These are phyloP conservation scores for Hyaloperonospora arabidopsidis DNA, from an alignment of 352 stramenopile genomes.

Conservation along the genomic window DNA sequence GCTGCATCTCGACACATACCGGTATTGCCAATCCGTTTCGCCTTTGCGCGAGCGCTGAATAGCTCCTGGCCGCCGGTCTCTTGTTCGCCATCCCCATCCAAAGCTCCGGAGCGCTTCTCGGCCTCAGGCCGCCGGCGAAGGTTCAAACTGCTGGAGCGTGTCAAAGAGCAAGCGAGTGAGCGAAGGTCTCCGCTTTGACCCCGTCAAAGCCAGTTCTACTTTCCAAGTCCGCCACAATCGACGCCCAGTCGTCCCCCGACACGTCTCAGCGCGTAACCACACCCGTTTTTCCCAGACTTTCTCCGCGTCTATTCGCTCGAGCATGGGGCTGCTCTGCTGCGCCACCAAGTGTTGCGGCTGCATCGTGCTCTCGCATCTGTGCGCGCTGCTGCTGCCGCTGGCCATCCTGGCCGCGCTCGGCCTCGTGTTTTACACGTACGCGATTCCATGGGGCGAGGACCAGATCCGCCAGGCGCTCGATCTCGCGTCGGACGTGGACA, in stretches of 20 bases:
- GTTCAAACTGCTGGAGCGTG: not conserved
- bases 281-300: too few species aligned
- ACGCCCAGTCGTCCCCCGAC: too few species aligned
- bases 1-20: too few species aligned
- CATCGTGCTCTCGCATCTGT: constrained; percentile 63
- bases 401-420: constrained; percentile 43
- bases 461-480: constrained; percentile 51
- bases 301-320: not conserved
- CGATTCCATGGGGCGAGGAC: constrained; percentile 66
- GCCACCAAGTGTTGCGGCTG: constrained; percentile 71
- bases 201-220: not conserved
- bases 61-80: not conserved
- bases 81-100: not conserved
- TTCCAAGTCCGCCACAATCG: not conserved
- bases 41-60: not conserved
- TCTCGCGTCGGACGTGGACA: constrained; percentile 39
- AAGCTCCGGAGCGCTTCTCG: not conserved
- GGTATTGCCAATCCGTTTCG: too few species aligned
- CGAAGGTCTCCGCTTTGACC: not conserved
- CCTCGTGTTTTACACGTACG: constrained; percentile 63
- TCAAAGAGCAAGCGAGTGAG: not conserved
- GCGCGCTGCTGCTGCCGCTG: constrained; percentile 50
- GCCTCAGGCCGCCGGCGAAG: too few species aligned
- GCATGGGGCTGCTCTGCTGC: constrained; percentile 46
- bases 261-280: too few species aligned